Base-by-base conservation (phyloP, 352 stramenopile species). In the Aphanomyces stellatus region DNA sequence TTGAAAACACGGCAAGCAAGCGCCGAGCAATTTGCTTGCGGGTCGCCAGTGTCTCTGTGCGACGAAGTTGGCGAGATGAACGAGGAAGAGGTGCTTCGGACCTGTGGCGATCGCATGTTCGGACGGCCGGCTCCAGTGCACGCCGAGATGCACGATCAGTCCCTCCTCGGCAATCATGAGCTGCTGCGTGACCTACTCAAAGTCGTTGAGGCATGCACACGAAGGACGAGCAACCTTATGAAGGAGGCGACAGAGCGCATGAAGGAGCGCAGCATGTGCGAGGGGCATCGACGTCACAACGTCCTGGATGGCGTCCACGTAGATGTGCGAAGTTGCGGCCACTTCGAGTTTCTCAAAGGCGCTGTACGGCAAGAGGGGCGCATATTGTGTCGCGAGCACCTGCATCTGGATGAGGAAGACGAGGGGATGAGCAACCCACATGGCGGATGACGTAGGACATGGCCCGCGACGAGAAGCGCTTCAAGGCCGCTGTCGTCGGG, bases 361-460 rank as follows among this genome's bases (percentile, higher is more conserved):
- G 10, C 4, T n/a, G 30, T 64, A 64, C 11, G 55, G 33, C 37
- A 64, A 22, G 17, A 64, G 55, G n/a, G 55, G 55, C 0, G 55
- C 55, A 28, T 64, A 46, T 24, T 64, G 31, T 15, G 37, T 64
- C 19, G 22, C 35, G 31, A 64, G 37, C 0, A 51, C 33, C 51
- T 60, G 28, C 1, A 33, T 5, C 6, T 11, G 11, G 2, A 27
- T 19, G 10, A 37, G 22, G 17, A 13, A 37, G 19, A 22, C n/a
- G 28, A 27, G 6, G 13, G 24, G 10, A 43, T 17, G 6, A n/a
- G 27, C 7, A 11, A 19, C 6, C 24, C n/a, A 60, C 55, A 3
- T 64, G 55, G 34, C 55, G 55, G 6, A 64, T 10, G 15, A 64
- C 34, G 22, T 28, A 64, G 17, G 55, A 64, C 33, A 64, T 64